Evolutionary conservation across 1,284 basidiomycete genomes (phyloP), one percentile per base, ranked within the genome.

Genomic region (Polyporus tsugae): DNA sequence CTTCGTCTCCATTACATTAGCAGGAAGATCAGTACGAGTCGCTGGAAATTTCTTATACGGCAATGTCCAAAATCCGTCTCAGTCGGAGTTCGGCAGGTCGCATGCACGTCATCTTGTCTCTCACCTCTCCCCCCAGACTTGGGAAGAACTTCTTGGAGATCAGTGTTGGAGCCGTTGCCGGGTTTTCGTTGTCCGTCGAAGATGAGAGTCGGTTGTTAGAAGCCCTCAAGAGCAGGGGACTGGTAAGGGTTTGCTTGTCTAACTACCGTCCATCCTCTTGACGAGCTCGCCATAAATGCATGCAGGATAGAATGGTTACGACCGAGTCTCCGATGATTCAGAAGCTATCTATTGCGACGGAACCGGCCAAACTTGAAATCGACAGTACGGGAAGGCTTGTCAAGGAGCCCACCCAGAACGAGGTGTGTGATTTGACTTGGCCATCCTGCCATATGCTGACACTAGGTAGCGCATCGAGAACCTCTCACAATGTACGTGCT

Each of bases 1-100:
- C 25, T 22, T 25, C 22, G 22, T 19, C 10, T 25, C 25, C n/a
- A 3, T 41, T 33, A 4, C 4, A 13, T 25, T 44, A 39, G 55
- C 46, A 86, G 84, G 80, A 81, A 19, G 82, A 81, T 63, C 67
- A 76, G 57, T 85, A 80, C 62, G 84, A 86, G 53, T 80, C 81
- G 33, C 67, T 86, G 15, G 77, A 80, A 62, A 82, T 86, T 33
- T 77, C 78, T 36, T 84, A 86, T 67, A 79, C 83, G 25, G 83
- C 81, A 6, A 79, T 90, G 49, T 77, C 78, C 44, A 73, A 68
- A 2, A 77, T 89, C 5, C 78, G 79, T n/a, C 73, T 82, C 73
- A 38, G 25, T 13, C 42, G 33, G 6, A 19, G 13, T 4, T n/a
- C 46, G 3, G 19, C 7, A 0, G 42, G 22, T 39, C 25, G n/a